Base-by-base conservation (phyloP, 2,329 filamentous ascomycete genomes). In the Penicillium verrucosum region DNA sequence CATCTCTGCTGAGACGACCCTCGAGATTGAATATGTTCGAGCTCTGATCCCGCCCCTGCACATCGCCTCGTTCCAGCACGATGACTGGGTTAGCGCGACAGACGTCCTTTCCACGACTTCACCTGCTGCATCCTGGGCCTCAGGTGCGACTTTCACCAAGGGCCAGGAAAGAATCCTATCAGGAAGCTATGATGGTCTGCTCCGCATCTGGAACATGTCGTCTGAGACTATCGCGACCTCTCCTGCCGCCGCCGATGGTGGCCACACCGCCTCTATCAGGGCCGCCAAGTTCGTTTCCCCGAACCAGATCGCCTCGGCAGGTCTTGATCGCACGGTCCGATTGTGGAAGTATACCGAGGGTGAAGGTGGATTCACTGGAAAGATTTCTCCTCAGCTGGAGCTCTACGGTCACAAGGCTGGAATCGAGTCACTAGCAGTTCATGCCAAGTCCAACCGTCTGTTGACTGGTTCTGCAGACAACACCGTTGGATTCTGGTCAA, bases 31-130 rank as follows among this genome's bases (percentile, higher is more conserved):
- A 79, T 99, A 97, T 75, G 91, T 97, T 36, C 88, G 92, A 67
- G 94, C 92, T 61, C 80, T 97, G 65, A 86, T 97, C 58, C 94
- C 94, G 8, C 94, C 94, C 18, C 82, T 89, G 36, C 93, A 94
- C 73, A 87, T 96, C 65, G 89, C 92, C 12, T 94, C 89, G 70
- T 99, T 96, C 73, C 88, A 97, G 78, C 93, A 99, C 73, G 92
- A 99, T 70, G 94, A 97, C 74, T 99, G 94, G 94, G 89, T 99
- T 47, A 90, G 90, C 71, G 84, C 85, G 27, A 86, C 97, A 27
- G 92, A 97, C 73, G 84, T 96, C 5, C 79, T 96, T 25, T 92
- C 91, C 0, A 74, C 76, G 14, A 85, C 82, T 12, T 89, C 89
- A 1, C 76, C 79, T 7, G 84, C 86, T 3, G 85, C 81, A 21